These are phyloP conservation scores for Arthrobotrys megalospora DNA, from an alignment of 2,329 filamentous ascomycete species.

Conservation along the genomic window DNA sequence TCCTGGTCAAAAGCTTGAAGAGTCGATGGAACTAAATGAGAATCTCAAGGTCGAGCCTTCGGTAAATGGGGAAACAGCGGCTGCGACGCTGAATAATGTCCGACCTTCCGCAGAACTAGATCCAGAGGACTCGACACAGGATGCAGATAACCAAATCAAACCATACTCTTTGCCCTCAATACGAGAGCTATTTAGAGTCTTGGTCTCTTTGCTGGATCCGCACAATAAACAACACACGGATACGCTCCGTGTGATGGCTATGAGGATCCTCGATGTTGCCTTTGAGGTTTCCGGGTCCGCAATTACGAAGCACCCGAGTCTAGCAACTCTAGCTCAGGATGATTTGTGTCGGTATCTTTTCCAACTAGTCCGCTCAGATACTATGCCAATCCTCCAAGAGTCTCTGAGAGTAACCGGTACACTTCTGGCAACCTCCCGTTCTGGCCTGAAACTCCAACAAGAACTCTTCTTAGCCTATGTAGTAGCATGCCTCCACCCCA, in stretches of 20 bases:
- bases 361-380: slow-evolving; percentile 95
- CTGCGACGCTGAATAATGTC: slow-evolving; percentile 58
- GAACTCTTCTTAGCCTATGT: slow-evolving; percentile 95
- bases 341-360: slow-evolving; percentile 94
- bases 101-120: slow-evolving; percentile 65
- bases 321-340: slow-evolving; percentile 91
- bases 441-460: slow-evolving; percentile 93
- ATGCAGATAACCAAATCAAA: slow-evolving; percentile 71
- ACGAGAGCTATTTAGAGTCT: slow-evolving; percentile 89
- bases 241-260: slow-evolving; percentile 95
- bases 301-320: slow-evolving; percentile 89
- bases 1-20: slow-evolving; percentile 77
- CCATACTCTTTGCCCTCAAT: slow-evolving; percentile 97
- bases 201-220: slow-evolving; percentile 93
- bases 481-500: slow-evolving; percentile 91
- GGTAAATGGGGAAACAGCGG: slow-evolving; percentile 74
- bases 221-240: slow-evolving; percentile 94
- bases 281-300: slow-evolving; percentile 96
- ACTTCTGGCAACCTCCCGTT: slow-evolving; percentile 88
- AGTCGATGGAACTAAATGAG: slow-evolving; percentile 78
- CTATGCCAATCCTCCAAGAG: slow-evolving; percentile 93
- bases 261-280: slow-evolving; percentile 96
- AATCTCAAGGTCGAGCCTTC: slow-evolving; percentile 87
- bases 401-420: slow-evolving; percentile 93
- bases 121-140: slow-evolving; percentile 70